Evolutionary conservation across 306 rosid species (phyloP).

Genomic region (Hippophae tibetana): DNA sequence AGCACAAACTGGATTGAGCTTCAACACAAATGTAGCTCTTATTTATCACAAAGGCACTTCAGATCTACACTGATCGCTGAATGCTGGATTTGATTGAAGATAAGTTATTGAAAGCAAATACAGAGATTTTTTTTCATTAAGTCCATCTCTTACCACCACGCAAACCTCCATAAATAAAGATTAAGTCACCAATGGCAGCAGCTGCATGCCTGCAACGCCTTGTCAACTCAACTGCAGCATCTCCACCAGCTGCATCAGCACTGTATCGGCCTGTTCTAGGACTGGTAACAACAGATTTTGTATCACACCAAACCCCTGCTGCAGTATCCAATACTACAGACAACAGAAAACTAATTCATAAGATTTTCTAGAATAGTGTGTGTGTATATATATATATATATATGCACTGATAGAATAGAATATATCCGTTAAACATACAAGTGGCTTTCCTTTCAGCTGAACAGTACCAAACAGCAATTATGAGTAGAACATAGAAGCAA

Average conservation of each 20-base stretch:
- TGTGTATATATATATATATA: no score
- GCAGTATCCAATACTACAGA: slow-evolving; percentile 96
- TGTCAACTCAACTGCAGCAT: slow-evolving; percentile 91
- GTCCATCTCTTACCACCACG: slow-evolving; percentile 79
- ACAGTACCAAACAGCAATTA: slow-evolving; percentile 9
- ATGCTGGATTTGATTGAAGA: slow-evolving; percentile 5
- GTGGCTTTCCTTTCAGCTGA: slow-evolving; percentile 11
- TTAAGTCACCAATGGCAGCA: slow-evolving; percentile 93
- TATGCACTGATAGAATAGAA: neutral
- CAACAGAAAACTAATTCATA: slow-evolving; percentile 12
- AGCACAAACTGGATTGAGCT: neutral
- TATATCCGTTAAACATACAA: neutral
- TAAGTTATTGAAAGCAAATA: slow-evolving; percentile 13
- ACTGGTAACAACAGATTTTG: slow-evolving; percentile 87
- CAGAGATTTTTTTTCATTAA: slow-evolving; percentile 13
- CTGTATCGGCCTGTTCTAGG: slow-evolving; percentile 98
- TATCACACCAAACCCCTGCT: slow-evolving; percentile 99
- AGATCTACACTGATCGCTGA: slow-evolving; percentile 5
- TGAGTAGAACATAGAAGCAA: neutral
- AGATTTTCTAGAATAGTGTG: slow-evolving; percentile 1
- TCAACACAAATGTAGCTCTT: neutral
- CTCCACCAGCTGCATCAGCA: slow-evolving; percentile 99
- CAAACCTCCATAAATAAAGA: slow-evolving; percentile 90
- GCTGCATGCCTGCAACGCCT: slow-evolving; percentile 99
- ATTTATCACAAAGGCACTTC: no score